Evolutionary conservation across 108 stramenopile species (phyloP).

Genomic region (Licmophora abbreviata): DNA sequence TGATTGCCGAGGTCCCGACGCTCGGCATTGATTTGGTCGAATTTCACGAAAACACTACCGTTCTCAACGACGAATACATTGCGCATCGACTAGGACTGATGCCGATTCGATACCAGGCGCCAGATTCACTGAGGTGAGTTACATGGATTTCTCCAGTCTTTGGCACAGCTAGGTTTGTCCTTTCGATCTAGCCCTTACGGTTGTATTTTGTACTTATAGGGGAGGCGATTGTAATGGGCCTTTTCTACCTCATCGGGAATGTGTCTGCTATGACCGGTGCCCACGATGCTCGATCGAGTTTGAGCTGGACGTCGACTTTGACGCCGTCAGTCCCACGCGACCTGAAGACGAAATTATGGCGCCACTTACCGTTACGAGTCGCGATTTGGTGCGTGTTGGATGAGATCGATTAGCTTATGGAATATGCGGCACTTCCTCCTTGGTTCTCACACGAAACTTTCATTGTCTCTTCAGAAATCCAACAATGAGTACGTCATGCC

Average conservation of each 20-base stretch:
- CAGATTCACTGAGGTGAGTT: constrained; percentile 51
- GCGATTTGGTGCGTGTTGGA: too few species aligned
- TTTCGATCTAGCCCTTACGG: constrained; percentile 1
- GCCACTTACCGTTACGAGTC: constrained; percentile 66
- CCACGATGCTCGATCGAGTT: constrained; percentile 83
- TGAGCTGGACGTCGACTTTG: constrained; percentile 77
- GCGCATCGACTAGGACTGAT: constrained; percentile 95
- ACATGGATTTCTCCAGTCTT: background rate
- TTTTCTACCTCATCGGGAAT: constrained; percentile 70
- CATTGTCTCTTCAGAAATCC: too few species aligned
- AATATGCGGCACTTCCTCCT: too few species aligned
- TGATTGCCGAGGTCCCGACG: constrained; percentile 96
- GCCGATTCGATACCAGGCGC: constrained; percentile 74
- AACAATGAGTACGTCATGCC: constrained; percentile 62
- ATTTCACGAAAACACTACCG: constrained; percentile 88
- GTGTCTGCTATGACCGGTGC: constrained; percentile 80
- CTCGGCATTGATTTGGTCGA: constrained; percentile 96
- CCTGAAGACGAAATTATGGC: constrained; percentile 57
- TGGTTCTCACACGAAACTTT: too few species aligned
- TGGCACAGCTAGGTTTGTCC: background rate
- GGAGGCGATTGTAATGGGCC: constrained; percentile 59
- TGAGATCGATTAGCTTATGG: too few species aligned
- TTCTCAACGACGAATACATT: constrained; percentile 95
- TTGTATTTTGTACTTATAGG: constrained; percentile 16
- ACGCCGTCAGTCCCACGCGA: constrained; percentile 38